phyloP scores from a whole-genome alignment of 129 eudicot genomes.

The Centaurea solstitialis region DNA sequence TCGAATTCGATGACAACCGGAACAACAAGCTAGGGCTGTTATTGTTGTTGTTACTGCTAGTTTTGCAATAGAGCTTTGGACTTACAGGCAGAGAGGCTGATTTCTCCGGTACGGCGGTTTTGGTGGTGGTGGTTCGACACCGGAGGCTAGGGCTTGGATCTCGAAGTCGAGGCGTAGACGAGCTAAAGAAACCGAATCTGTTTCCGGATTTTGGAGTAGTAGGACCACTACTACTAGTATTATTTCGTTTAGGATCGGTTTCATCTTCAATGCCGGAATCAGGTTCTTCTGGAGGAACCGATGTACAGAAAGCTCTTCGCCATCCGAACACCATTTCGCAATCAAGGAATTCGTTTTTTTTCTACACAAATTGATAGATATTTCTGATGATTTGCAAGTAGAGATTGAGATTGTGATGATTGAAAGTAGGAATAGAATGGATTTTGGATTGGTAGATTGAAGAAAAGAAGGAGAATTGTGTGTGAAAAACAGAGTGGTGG shows the following conservation, averaged over 20 bases:
- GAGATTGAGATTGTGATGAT: not conserved
- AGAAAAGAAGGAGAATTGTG: not conserved
- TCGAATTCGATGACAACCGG: conserved; percentile 53
- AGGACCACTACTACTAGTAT: not conserved
- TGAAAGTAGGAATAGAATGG: not conserved
- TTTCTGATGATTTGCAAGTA: no score
- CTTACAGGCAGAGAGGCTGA: conserved; percentile 50
- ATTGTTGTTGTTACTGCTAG: conserved; percentile 18
- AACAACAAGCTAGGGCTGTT: conserved; percentile 49
- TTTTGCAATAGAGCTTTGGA: conserved; percentile 67
- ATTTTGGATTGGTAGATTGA: not conserved
- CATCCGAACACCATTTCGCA: conserved; percentile 75
- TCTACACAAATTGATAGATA: not conserved
- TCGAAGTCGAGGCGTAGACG: conserved; percentile 52
- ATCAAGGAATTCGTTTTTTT: not conserved
- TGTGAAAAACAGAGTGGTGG: not conserved
- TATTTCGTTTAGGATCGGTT: not conserved
- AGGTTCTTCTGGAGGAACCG: conserved; percentile 66
- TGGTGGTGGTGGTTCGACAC: conserved; percentile 44
- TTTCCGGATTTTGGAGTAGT: conserved; percentile 30
- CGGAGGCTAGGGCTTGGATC: conserved; percentile 49
- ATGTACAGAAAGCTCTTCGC: conserved; percentile 93
- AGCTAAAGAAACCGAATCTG: conserved; percentile 49
- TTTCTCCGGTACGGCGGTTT: conserved; percentile 3
- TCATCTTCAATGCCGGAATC: conserved; percentile 29